Conservation (phyloP, 352 stramenopile genomes). For the Pythium oligandrum region DNA sequence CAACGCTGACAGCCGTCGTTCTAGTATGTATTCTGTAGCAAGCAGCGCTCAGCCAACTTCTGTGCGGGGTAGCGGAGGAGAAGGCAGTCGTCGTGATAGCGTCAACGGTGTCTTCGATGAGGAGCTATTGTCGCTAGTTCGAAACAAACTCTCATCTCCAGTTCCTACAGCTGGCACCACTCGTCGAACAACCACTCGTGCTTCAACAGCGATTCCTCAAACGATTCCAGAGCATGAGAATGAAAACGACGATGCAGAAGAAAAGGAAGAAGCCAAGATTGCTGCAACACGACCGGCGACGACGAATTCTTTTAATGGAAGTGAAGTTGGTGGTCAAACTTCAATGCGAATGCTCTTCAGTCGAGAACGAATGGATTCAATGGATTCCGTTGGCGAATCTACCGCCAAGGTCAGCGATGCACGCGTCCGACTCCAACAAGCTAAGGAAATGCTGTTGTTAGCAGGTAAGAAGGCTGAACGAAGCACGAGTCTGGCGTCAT, state of each 20-base stretch:
- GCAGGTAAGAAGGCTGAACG: conserved; percentile 50
- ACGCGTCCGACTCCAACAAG: conserved; percentile 58
- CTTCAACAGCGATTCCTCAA: conserved; percentile 8
- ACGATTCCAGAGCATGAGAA: conserved; percentile 34
- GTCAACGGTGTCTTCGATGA: conserved; percentile 32
- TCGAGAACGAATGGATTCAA: conserved; percentile 23
- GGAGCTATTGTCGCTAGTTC: conserved; percentile 41
- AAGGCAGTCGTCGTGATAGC: conserved; percentile 14
- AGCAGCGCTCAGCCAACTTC: too few species aligned
- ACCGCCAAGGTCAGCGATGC: conserved; percentile 49
- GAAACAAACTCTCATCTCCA: conserved; percentile 28
- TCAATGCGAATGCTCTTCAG: conserved; percentile 32
- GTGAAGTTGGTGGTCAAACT: conserved; percentile 1
- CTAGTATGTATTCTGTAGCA: too few species aligned
- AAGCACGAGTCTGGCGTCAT: conserved; percentile 32
- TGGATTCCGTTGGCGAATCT: conserved; percentile 7
- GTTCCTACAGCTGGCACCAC: not conserved
- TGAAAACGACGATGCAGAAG: conserved; percentile 10
- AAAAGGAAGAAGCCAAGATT: conserved; percentile 3
- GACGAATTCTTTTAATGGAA: conserved; percentile 1
- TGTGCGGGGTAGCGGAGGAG: not conserved
- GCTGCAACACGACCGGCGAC: not conserved
- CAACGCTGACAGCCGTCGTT: not conserved
- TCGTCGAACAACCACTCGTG: not conserved
- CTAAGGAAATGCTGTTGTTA: conserved; percentile 67